Evolutionary conservation across 129 eudicot genomes (phyloP), one percentile per base, ranked within the genome.

Genomic region (Flaveria ramosissima): DNA sequence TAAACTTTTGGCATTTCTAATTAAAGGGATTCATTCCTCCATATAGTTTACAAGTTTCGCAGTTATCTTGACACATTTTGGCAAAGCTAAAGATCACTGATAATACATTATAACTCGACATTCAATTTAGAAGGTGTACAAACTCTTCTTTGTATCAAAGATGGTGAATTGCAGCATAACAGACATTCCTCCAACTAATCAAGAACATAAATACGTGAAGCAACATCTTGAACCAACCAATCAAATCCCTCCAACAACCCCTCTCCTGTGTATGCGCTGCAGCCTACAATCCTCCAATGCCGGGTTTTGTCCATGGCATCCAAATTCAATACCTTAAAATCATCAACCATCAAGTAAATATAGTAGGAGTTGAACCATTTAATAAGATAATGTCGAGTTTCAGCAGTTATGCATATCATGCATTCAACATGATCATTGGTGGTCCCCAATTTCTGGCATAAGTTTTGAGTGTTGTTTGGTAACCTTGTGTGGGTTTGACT

Each of bases 151-250:
- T 36, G 6, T 24, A 68, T 16, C 59, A 46, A 42, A 70, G 16
- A 68, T 78, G 67, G 6, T 20, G 36, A 65, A 53, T 6, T 16
- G 11, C n/a, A 7, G 15, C 19, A 14, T 63, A 30, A 61, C 16
- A 15, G 9, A 72, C 14, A 32, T 7, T 13, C 19, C 7, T 51
- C 46, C 60, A 73, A 65, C 63, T 87, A 94, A 69, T 94, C 96
- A 32, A 94, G 97, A 84, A 91, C 88, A 70, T 94, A 94, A 47
- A 94, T 94, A 61, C 99, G 86, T 4, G 99, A 94, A 71, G 99
- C 97, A 66, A 94, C 83, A 73, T 94, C 99, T 78, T 94, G 96
- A 84, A 94, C 99, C 85, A 94, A 70, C 99, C 99, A 94, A 80
- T 91, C 88, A 80, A 91, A 94, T 70, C 99, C 99, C 82, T 94